Base-by-base conservation (phyloP, 352 stramenopile genomes). In the Phytophthora idaei region DNA sequence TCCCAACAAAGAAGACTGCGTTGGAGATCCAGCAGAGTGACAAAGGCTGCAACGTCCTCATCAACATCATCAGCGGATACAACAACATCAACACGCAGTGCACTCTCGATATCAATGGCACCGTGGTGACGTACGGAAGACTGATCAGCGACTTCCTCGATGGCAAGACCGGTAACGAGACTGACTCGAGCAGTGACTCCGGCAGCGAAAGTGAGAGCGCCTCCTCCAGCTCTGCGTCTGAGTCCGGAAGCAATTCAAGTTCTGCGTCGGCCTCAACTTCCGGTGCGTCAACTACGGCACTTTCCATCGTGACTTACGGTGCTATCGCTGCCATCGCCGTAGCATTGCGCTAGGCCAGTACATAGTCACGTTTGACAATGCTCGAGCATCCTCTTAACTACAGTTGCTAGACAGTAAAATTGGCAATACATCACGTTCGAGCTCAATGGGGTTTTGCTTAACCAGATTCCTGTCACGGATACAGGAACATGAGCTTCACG, bases 161-260 rank as follows among this genome's bases (percentile, higher is more conserved):
- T 15, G 83, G 83, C 31, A 80, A 85, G 56, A 89, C 76, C 1
- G 78, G 80, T 47, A 92, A 92, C 63, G 73, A 89, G 56, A 69
- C 69, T 5, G 71, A 69, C 36, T 70, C 68, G 1, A 57, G 2
- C 29, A 84, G 64, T 50, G 66, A 57, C 5, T 71, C 65, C 2
- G 31, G 46, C 21, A 36, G 37, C 27, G 58, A 64, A 42, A 72
- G 60, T 25, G 53, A 61, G 0, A 69, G 57, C 17, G 71, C 29
- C 9, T 74, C 67, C 1, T 74, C 67, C 1, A 67, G 57, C n/a
- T 73, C 69, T 2, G 57, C 54, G 25, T 61, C 61, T 29, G 36
- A 62, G 50, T 67, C 61, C 9, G 47, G 21, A 31, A 51, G 57
- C 27, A 57, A 12, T 31, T 68, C 67, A 7, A 55, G 27, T 28